These are phyloP conservation scores for Triticum turgidum DNA, from an alignment of 176 grass and related monocot genomes.

Conservation along the genomic window DNA sequence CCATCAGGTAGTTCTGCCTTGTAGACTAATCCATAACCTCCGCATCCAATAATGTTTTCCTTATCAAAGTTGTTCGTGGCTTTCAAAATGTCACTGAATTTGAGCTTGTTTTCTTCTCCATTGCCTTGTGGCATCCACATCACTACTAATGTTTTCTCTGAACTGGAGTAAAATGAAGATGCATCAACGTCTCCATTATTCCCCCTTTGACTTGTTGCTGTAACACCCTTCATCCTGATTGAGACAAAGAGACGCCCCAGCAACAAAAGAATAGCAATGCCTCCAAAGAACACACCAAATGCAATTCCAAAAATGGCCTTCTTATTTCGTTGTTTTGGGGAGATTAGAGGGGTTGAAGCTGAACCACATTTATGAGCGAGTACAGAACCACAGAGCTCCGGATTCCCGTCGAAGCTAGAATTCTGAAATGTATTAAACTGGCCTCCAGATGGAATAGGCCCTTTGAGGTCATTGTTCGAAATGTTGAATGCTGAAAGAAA, in stretches of 20 bases:
- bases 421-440: constrained; percentile 22
- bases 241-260: not conserved
- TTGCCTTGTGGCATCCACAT: not conserved
- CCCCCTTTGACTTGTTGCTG: not conserved
- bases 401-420: constrained; percentile 25
- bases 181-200: not conserved
- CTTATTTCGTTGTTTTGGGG: not conserved
- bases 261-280: not conserved
- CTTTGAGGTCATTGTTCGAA: constrained; percentile 31
- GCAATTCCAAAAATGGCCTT: not conserved
- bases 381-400: constrained; percentile 2
- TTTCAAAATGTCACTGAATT: constrained; percentile 36
- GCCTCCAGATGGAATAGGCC: constrained; percentile 7
- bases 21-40: constrained; percentile 56
- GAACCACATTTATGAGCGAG: not conserved
- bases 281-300: constrained; percentile 20
- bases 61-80: constrained; percentile 49
- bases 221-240: not conserved
- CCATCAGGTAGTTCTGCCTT: constrained; percentile 36
- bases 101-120: constrained; percentile 1
- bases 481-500: constrained; percentile 27
- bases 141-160: not conserved
- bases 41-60: constrained; percentile 44
- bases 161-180: not conserved
- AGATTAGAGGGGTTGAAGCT: not conserved